Conservation (phyloP, 805 yeast species). For the Saccharomycopsis amapae region DNA sequence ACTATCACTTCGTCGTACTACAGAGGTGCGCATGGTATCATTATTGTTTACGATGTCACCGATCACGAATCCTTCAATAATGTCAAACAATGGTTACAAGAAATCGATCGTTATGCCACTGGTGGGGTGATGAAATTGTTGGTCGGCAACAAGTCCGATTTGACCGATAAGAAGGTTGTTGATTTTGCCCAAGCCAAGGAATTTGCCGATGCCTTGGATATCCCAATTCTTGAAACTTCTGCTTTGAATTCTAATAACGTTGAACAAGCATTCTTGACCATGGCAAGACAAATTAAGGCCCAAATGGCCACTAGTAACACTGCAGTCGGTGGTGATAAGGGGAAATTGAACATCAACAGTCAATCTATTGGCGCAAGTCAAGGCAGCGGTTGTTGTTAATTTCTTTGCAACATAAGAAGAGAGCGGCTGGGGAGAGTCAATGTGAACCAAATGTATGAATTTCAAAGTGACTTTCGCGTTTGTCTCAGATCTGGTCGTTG, state of each 20-base stretch:
- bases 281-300: constrained; percentile 98
- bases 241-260: constrained; percentile 94
- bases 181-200: constrained; percentile 95
- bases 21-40: constrained; percentile 98
- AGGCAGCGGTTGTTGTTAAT: constrained; percentile 13
- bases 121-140: constrained; percentile 93
- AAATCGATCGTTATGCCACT: constrained; percentile 96
- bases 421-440: no score
- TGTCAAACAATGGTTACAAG: constrained; percentile 98
- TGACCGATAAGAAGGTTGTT: constrained; percentile 88
- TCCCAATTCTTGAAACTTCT: constrained; percentile 93
- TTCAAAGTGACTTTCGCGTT: no score
- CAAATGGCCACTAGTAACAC: constrained; percentile 68
- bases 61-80: constrained; percentile 95
- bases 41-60: constrained; percentile 95
- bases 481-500: not conserved
- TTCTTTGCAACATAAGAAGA: not conserved
- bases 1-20: constrained; percentile 95
- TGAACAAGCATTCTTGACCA: constrained; percentile 96
- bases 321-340: constrained; percentile 29
- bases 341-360: constrained; percentile 61
- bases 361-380: constrained; percentile 9
- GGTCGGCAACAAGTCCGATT: constrained; percentile 95
- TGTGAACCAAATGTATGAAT: no score
- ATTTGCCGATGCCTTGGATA: constrained; percentile 90